Evolutionary conservation across 805 yeast genomes (phyloP), one percentile per base, ranked within the genome.

Genomic region (Blastobotrys robertii): DNA sequence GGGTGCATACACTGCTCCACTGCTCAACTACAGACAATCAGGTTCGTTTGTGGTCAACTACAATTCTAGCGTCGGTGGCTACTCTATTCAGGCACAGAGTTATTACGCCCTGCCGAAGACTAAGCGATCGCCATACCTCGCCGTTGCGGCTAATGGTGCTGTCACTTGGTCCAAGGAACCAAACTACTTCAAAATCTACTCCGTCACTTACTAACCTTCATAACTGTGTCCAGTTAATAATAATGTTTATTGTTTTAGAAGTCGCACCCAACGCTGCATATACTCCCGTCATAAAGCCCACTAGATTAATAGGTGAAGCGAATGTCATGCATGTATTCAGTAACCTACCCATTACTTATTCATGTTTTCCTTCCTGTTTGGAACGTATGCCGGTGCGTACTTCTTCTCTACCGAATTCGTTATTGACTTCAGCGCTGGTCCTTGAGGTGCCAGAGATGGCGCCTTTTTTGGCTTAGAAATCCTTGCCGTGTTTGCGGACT

Each of bases 141-240:
- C 31, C 8, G 25, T 16, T 16, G 11, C 5, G 5, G 10, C 35
- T 3, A 12, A 25, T 3, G 14, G 12, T 12, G 11, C 22, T 8
- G 12, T 12, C 12, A 25, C 32, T 5, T n/a, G 16, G 22, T 37
- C 16, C 13, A 11, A 13, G 12, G n/a, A 38, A 4, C 14, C 14
- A 8, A 15, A 15, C 4, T 30, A 30, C 12, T 38, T 38, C 29
- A 38, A 38, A 9, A 19, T 38, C 11, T 38, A 38, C 31, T 38
- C 41, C 3, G 41, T 38, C 19, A 13, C 41, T 10, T 38, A 38
- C 19, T 38, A 29, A 15, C 25, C 25, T 19, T 19, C 25, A 19
- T 19, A 19, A 6, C 25, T 6, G 6, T 19, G 6, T 6, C 25
- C 25, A 19, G 25, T 19, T 19, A 19, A 19, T 19, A 6, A 4